A percentile compares a stretch with the other conserved stretches of the same genome.
phyloP scores from a whole-genome alignment of 108 stramenopile genomes.

The Skeletonema tropicum region DNA sequence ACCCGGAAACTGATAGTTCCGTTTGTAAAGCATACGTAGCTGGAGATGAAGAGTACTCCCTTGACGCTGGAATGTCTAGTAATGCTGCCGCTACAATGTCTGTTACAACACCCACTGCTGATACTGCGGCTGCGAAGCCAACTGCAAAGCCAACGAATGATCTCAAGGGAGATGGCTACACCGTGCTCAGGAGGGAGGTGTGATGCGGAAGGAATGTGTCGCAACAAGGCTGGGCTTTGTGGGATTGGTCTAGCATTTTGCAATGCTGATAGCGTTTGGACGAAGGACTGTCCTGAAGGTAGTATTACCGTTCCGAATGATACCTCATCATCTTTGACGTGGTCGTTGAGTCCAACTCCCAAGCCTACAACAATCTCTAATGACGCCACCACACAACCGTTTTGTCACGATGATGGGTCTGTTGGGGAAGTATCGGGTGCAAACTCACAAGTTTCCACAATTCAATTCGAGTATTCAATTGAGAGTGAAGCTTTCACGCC shows the following conservation, averaged over 20 bases:
- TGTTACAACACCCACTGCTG: slow-evolving; percentile 2
- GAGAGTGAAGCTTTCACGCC: slow-evolving; percentile 11
- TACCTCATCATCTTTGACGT: not conserved
- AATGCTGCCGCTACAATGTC: not conserved
- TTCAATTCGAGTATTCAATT: slow-evolving; percentile 35
- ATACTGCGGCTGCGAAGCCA: not conserved
- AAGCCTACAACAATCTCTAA: not conserved
- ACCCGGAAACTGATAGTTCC: slow-evolving; percentile 33
- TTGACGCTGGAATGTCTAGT: slow-evolving; percentile 45
- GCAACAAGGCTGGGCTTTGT: slow-evolving; percentile 48
- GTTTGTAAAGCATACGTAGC: slow-evolving; percentile 21
- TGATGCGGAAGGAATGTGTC: slow-evolving; percentile 33
- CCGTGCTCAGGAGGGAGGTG: slow-evolving; percentile 43
- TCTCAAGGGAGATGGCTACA: slow-evolving; percentile 47
- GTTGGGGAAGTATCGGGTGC: slow-evolving; percentile 20
- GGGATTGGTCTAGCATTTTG: slow-evolving; percentile 47
- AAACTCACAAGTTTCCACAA: slow-evolving; percentile 3
- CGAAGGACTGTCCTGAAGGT: slow-evolving; percentile 17
- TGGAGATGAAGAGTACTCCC: slow-evolving; percentile 14
- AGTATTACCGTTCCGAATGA: not conserved
- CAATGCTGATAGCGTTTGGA: slow-evolving; percentile 42
- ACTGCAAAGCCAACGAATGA: slow-evolving; percentile 24
- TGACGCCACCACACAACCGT: not conserved
- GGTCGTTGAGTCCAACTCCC: slow-evolving; percentile 7
- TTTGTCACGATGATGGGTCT: slow-evolving; percentile 42